These are phyloP conservation scores for Hanseniaspora pseudoguilliermondii DNA, from an alignment of 805 yeast genomes.

Conservation along the genomic window DNA sequence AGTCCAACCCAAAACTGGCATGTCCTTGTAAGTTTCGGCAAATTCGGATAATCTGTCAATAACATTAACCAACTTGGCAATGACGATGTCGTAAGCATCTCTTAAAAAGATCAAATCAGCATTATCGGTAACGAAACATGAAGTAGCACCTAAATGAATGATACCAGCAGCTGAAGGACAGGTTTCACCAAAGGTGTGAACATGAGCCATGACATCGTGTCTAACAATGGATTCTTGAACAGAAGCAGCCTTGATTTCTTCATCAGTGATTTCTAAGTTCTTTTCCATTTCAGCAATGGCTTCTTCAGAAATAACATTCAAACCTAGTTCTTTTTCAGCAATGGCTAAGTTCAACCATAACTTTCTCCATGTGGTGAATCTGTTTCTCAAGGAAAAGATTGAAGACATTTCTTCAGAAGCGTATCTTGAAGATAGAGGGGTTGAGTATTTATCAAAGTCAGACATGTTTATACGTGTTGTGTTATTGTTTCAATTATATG, in stretches of 20 bases:
- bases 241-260: slow-evolving; percentile 78
- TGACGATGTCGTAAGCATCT: slow-evolving; percentile 85
- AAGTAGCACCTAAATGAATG: slow-evolving; percentile 95
- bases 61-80: slow-evolving; percentile 91
- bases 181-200: slow-evolving; percentile 82
- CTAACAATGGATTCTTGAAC: slow-evolving; percentile 94
- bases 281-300: slow-evolving; percentile 77
- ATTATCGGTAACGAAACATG: slow-evolving; percentile 94
- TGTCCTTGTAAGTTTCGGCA: slow-evolving; percentile 82
- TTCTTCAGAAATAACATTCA: slow-evolving; percentile 72
- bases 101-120: slow-evolving; percentile 94
- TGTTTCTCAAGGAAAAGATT: slow-evolving; percentile 80
- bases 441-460: slow-evolving; percentile 60
- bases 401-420: slow-evolving; percentile 96
- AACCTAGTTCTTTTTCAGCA: slow-evolving; percentile 88
- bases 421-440: slow-evolving; percentile 92
- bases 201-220: slow-evolving; percentile 99
- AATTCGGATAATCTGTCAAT: slow-evolving; percentile 79
- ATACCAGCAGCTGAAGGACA: slow-evolving; percentile 96
- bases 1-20: slow-evolving; percentile 97
- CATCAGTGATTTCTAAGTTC: slow-evolving; percentile 76
- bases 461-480: slow-evolving; percentile 17
- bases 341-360: slow-evolving; percentile 90
- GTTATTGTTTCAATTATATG: neutral
- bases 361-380: slow-evolving; percentile 97